Conservation (phyloP, 2,329 filamentous ascomycete species). For the Fusarium odoratissimum region DNA sequence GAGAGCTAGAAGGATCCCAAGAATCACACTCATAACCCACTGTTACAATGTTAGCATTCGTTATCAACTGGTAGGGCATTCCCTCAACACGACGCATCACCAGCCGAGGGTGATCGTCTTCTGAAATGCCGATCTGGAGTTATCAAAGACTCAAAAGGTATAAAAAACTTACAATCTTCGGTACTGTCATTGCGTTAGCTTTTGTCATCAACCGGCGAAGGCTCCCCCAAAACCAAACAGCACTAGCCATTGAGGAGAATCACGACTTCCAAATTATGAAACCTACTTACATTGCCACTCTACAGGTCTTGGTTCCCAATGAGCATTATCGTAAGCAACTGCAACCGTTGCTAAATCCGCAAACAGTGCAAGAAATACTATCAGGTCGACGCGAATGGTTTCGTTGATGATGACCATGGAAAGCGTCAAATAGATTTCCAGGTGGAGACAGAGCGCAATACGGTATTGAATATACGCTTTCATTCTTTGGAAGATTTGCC, state of each 20-base stretch:
- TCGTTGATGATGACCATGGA: conserved; percentile 35
- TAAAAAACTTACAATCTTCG: background rate
- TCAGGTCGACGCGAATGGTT: conserved; percentile 14
- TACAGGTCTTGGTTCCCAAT: conserved; percentile 19
- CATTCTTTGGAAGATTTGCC: conserved; percentile 28
- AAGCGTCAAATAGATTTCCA: conserved; percentile 16
- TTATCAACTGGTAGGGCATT: background rate
- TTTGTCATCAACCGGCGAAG: background rate
- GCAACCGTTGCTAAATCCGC: conserved; percentile 22
- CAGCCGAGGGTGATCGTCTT: background rate
- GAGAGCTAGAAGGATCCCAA: background rate
- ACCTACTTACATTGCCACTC: background rate
- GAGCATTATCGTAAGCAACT: conserved; percentile 33
- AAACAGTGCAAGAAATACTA: conserved; percentile 5
- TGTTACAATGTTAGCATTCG: rapidly evolving
- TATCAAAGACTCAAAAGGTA: background rate
- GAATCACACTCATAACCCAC: conserved; percentile 27
- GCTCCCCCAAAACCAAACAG: no score
- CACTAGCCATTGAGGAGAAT: no score
- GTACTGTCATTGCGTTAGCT: background rate
- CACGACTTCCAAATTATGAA: no score
- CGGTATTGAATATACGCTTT: conserved; percentile 35
- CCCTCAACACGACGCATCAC: background rate
- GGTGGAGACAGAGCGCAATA: conserved; percentile 17
- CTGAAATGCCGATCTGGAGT: background rate